These are phyloP conservation scores for Gremmenia infestans DNA, from an alignment of 2,329 filamentous ascomycete species.

Conservation along the genomic window DNA sequence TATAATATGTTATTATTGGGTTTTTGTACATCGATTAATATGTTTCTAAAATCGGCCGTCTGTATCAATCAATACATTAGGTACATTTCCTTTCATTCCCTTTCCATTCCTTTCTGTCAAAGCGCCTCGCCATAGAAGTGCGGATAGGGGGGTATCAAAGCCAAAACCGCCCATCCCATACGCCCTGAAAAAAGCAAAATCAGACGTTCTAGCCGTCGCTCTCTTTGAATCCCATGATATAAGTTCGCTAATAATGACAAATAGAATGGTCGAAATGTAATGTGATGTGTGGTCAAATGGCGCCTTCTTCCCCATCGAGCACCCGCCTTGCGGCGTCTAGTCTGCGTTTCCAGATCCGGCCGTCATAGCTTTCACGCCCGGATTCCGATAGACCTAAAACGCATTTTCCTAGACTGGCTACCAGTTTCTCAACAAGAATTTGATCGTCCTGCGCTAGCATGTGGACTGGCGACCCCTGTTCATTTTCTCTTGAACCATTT, in stretches of 20 bases:
- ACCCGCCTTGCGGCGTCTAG: constrained; percentile 70
- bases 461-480: constrained; percentile 26
- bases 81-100: too few relatives aligned
- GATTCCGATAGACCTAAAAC: constrained; percentile 54
- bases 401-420: constrained; percentile 55
- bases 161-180: not conserved
- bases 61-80: too few relatives aligned
- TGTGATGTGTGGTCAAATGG: constrained; percentile 13
- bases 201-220: not conserved
- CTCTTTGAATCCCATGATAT: not conserved
- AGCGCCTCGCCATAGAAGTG: not conserved
- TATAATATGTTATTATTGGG: too few relatives aligned
- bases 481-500: constrained; percentile 10
- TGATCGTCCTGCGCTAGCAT: constrained; percentile 48
- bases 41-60: too few relatives aligned
- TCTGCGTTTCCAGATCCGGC: constrained; percentile 60
- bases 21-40: too few relatives aligned
- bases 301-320: constrained; percentile 62
- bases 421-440: constrained; percentile 53
- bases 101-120: too few relatives aligned
- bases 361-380: constrained; percentile 50
- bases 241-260: not conserved
- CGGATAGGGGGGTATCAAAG: not conserved
- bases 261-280: not conserved
- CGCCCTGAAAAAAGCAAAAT: not conserved